Percentiles rank a stretch among this genome's conserved stretches.
phyloP scores from a whole-genome alignment of 306 rosid genomes.

The Pyrus bretschneideri region DNA sequence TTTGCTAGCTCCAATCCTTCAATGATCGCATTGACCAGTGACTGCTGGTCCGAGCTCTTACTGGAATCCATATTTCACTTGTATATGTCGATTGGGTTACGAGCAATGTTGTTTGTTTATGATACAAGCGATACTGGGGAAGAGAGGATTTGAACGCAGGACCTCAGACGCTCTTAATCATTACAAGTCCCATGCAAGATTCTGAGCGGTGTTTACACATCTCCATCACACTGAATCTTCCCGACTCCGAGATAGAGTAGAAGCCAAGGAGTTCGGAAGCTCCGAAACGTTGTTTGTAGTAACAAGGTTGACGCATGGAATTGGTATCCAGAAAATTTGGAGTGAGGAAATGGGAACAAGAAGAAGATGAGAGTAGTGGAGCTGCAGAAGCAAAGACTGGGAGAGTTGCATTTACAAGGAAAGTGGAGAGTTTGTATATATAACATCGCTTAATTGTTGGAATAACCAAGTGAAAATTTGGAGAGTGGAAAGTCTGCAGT shows the following conservation, averaged over 20 bases:
- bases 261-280: slow-evolving; percentile 13
- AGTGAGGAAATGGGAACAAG: background rate
- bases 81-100: background rate
- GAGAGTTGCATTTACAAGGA: slow-evolving; percentile 6
- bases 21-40: slow-evolving; percentile 48
- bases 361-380: background rate
- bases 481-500: slow-evolving; percentile 20
- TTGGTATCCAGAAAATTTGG: slow-evolving; percentile 7
- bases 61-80: slow-evolving; percentile 40
- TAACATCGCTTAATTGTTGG: slow-evolving; percentile 13
- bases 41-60: slow-evolving; percentile 42
- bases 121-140: background rate
- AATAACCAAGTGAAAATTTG: background rate
- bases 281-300: slow-evolving; percentile 9
- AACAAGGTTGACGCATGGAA: slow-evolving; percentile 30
- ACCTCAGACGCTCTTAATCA: background rate
- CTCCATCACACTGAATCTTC: slow-evolving; percentile 3
- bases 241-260: slow-evolving; percentile 8
- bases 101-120: background rate
- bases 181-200: background rate
- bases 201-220: background rate
- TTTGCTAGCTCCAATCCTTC: slow-evolving; percentile 68
- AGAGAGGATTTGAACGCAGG: background rate
- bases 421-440: slow-evolving; percentile 2
- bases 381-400: slow-evolving; percentile 1